Base-by-base conservation (phyloP, 2,329 filamentous ascomycete species). In the Lecanosticta acicola region DNA sequence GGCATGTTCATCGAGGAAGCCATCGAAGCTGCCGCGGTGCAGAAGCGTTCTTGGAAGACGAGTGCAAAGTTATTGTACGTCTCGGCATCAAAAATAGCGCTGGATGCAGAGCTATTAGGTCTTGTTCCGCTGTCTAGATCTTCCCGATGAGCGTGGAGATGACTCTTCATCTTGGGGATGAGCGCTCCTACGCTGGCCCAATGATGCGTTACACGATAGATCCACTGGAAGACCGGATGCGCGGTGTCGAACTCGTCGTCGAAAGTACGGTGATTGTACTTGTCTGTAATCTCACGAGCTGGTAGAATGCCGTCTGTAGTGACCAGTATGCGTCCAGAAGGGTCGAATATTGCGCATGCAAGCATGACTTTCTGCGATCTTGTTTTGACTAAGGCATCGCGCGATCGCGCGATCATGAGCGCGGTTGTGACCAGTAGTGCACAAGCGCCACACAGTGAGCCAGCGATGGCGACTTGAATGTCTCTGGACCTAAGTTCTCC, bases 141-240 rank as follows among this genome's bases (percentile, higher is more conserved):
- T 10, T 51, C 45, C 32, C 53, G 54, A 60, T 62, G 73, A 54
- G 55, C 66, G 35, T 75, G 68, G n/a, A 94, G 66, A 55, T 93
- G 86, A 32, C 73, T 74, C 43, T 77, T 76, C 84, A 94, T 94
- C 34, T 77, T 78, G 4, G 78, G 78, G 18, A 94, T 73, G 3
- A 93, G 71, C 36, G 80, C 78, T 44, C 74, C 74, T 19, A 94
- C 75, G 33, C 79, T 77, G 5, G 68, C 62, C 89, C 89, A 95
- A 64, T 89, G 84, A 48, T 82, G 77, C 4, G 85, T 87, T 2
- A 87, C 85, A 46, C 85, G 79, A 61, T 86, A 94, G 59, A 93
- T 83, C 89, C 89, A 94, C 40, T 89, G 80, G 66, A 93, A 94
- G 1, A 90, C 80, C 0, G 85, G 80, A 61, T 94, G 87, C 0